phyloP scores from a whole-genome alignment of 2,329 filamentous ascomycete genomes.

The Penicillium verrucosum region DNA sequence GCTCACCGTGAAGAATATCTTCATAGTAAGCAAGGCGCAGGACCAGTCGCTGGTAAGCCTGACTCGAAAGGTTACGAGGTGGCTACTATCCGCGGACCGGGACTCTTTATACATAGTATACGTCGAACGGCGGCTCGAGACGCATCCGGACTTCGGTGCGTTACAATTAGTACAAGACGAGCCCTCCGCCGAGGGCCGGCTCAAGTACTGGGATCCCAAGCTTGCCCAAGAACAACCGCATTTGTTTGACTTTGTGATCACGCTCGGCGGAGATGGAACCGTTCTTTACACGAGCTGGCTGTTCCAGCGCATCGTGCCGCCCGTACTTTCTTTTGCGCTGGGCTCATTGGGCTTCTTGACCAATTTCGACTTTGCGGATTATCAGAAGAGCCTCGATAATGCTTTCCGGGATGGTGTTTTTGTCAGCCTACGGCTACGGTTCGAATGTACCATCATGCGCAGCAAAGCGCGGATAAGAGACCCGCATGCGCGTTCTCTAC shows the following conservation, averaged over 20 bases:
- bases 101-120: constrained; percentile 70
- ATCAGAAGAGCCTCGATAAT: constrained; percentile 63
- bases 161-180: constrained; percentile 64
- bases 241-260: constrained; percentile 89
- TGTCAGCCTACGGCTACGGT: constrained; percentile 80
- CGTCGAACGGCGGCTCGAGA: constrained; percentile 71
- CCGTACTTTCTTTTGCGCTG: constrained; percentile 84
- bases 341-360: constrained; percentile 93
- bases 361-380: constrained; percentile 86
- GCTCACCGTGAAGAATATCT: constrained; percentile 76
- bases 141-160: constrained; percentile 70
- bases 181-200: constrained; percentile 52
- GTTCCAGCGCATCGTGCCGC: constrained; percentile 92
- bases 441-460: constrained; percentile 92
- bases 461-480: constrained; percentile 37
- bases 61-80: constrained; percentile 72
- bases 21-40: constrained; percentile 87
- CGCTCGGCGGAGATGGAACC: constrained; percentile 91
- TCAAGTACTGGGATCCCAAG: constrained; percentile 79
- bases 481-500: constrained; percentile 27
- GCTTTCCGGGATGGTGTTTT: constrained; percentile 82
- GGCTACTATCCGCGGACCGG: constrained; percentile 72
- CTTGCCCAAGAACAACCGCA: constrained; percentile 77
- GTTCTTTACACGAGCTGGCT: constrained; percentile 95
- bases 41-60: constrained; percentile 75